phyloP scores from a whole-genome alignment of 2,329 filamentous ascomycete species.

The Xylariaceae sp. region DNA sequence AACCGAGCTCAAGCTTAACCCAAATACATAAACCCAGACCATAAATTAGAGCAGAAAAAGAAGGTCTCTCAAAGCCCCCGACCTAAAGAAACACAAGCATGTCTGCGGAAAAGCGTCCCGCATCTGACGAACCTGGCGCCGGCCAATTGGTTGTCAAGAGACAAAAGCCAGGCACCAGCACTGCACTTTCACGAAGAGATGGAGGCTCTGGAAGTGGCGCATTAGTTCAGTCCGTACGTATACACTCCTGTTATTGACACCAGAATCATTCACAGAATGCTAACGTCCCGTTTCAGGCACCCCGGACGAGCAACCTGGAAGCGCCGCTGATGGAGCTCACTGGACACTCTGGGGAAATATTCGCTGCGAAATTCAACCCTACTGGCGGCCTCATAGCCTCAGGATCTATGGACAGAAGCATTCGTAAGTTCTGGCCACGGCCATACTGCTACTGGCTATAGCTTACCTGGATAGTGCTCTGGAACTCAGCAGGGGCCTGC shows the following conservation, averaged over 20 bases:
- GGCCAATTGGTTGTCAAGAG: conserved; percentile 87
- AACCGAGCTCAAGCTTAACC: neutral
- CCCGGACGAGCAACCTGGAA: conserved; percentile 80
- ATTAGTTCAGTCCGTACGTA: conserved; percentile 55
- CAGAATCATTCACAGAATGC: neutral
- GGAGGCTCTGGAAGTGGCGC: conserved; percentile 47
- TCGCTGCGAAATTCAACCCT: conserved; percentile 86
- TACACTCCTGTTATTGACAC: neutral
- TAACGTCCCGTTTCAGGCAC: conserved; percentile 56
- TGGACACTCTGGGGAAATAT: conserved; percentile 83
- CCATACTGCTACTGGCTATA: neutral
- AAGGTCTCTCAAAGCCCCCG: neutral
- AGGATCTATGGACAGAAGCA: conserved; percentile 90
- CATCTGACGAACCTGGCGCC: conserved; percentile 78
- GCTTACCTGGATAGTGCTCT: conserved; percentile 67
- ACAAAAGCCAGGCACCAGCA: conserved; percentile 67
- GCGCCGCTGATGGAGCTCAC: conserved; percentile 93
- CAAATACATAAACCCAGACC: neutral
- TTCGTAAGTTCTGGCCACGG: conserved; percentile 60
- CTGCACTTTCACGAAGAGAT: conserved; percentile 55
- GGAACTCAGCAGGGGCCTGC: conserved; percentile 89
- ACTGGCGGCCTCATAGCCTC: conserved; percentile 89
- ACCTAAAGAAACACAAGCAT: conserved; percentile 50
- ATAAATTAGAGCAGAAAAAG: neutral
- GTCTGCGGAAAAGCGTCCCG: conserved; percentile 90